phyloP scores from a whole-genome alignment of 129 eudicot species.

The Dittrichia graveolens region DNA sequence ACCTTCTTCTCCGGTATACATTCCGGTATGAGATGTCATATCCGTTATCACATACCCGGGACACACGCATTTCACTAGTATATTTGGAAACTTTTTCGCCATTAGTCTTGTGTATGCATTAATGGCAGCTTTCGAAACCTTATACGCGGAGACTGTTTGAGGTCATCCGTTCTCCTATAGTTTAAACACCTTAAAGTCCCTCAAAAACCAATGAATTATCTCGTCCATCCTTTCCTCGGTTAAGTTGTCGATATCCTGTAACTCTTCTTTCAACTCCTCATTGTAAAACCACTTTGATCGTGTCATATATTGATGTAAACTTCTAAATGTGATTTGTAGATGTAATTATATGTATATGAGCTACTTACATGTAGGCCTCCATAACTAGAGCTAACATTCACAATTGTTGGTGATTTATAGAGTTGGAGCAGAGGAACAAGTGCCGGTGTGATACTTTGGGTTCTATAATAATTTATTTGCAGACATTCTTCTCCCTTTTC shows the following conservation, averaged over 20 bases:
- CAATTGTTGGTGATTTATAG: too few species aligned
- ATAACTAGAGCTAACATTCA: too few species aligned
- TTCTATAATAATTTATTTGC: too few species aligned
- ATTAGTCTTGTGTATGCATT: slow-evolving; percentile 43
- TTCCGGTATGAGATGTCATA: slow-evolving; percentile 36
- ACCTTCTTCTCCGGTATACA: slow-evolving; percentile 44
- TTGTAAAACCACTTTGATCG: slow-evolving; percentile 31
- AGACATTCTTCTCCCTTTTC: too few species aligned
- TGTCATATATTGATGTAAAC: too few species aligned
- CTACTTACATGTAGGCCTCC: too few species aligned
- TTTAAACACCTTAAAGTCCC: slow-evolving; percentile 34
- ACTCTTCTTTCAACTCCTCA: slow-evolving; percentile 37
- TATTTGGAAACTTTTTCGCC: slow-evolving; percentile 27
- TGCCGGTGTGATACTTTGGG: too few species aligned
- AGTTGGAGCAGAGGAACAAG: too few species aligned
- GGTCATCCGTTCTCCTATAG: slow-evolving; percentile 46
- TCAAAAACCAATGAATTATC: slow-evolving; percentile 35
- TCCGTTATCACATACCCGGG: slow-evolving; percentile 54
- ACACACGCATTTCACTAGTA: slow-evolving; percentile 30
- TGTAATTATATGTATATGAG: too few species aligned
- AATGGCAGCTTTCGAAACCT: slow-evolving; percentile 34
- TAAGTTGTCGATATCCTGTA: slow-evolving; percentile 31
- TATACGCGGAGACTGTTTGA: slow-evolving; percentile 35
- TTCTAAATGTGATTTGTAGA: too few species aligned
- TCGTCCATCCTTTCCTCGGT: slow-evolving; percentile 38